phyloP scores from a whole-genome alignment of 106 monocot species.

The Acorus calamus region DNA sequence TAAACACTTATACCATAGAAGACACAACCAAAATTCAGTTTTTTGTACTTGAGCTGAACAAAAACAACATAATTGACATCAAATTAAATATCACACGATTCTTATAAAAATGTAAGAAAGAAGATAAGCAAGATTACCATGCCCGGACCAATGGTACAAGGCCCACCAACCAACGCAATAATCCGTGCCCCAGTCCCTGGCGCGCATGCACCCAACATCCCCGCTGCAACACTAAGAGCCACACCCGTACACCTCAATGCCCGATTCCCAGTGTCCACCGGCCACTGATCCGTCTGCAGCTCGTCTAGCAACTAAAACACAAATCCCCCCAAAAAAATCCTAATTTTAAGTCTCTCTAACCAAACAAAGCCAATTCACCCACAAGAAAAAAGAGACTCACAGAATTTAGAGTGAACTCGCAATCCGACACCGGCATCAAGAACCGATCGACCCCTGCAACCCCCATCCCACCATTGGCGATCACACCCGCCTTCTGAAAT shows the following conservation, averaged over 20 bases:
- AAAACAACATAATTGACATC: too few relatives aligned
- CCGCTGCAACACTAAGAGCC: constrained; percentile 86
- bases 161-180: constrained; percentile 87
- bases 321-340: background rate
- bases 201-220: constrained; percentile 78
- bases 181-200: constrained; percentile 95
- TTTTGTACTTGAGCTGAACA: too few relatives aligned
- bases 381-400: constrained; percentile 21
- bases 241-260: constrained; percentile 82
- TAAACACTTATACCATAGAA: too few relatives aligned
- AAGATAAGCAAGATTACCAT: constrained; percentile 37
- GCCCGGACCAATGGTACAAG: constrained; percentile 95
- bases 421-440: constrained; percentile 79
- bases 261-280: constrained; percentile 67
- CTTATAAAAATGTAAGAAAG: background rate
- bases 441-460: constrained; percentile 50
- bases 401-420: constrained; percentile 78
- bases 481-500: constrained; percentile 11
- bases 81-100: too few relatives aligned
- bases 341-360: background rate
- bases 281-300: constrained; percentile 94
- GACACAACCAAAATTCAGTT: too few relatives aligned
- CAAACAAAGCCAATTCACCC: background rate
- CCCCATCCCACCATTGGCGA: constrained; percentile 27
- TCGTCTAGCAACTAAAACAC: constrained; percentile 72